Base-by-base conservation (phyloP, 352 stramenopile species). In the Pythium rishiriense region DNA sequence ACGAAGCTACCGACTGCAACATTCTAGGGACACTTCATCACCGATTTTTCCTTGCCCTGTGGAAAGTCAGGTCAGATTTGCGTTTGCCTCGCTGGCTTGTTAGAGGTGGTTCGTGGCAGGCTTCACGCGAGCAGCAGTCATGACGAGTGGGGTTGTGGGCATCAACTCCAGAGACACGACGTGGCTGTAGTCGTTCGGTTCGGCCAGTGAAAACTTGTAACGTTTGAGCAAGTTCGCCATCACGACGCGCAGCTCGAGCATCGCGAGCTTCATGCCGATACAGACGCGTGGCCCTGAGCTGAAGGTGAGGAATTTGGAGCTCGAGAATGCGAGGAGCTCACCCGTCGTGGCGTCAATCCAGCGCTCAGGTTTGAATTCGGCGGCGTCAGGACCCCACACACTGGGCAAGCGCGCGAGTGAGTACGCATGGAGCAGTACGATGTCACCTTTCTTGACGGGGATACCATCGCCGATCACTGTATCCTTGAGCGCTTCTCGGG, bases 281-380 rank as follows among this genome's bases (percentile, higher is more conserved):
- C 79, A 88, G n/a, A 76, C 64, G n/a, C 78, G 75, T 0, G 68
- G 71, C 15, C 79, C 79, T 0, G 70, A 66, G 28, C 80, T 63
- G 48, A 88, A 86, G 11, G 46, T 64, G 6, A 66, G 53, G 37
- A 82, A 81, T 41, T 69, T 64, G 64, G 46, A 37, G 55, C 31
- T 28, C 33, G 54, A 19, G 37, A 56, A 9, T 15, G 46, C 22
- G 24, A 45, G 15, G 35, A 68, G 17, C 22, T 24, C n/a, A 14
- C 28, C 21, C 1, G 43, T 67, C 1, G n/a, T 24, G n/a, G 48
- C 24, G 17, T 89, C 82, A 24, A 93, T 66, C 79, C 79, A 93
- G 22, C 86, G 81, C 46, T 92, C 80, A 8, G 85, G 83, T 14
- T 83, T 83, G 54, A 86, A 91, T 62, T 90, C 70, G 10, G 25